Base-by-base conservation (phyloP, 208 protist genomes). In the Leishmania gerbilli region DNA sequence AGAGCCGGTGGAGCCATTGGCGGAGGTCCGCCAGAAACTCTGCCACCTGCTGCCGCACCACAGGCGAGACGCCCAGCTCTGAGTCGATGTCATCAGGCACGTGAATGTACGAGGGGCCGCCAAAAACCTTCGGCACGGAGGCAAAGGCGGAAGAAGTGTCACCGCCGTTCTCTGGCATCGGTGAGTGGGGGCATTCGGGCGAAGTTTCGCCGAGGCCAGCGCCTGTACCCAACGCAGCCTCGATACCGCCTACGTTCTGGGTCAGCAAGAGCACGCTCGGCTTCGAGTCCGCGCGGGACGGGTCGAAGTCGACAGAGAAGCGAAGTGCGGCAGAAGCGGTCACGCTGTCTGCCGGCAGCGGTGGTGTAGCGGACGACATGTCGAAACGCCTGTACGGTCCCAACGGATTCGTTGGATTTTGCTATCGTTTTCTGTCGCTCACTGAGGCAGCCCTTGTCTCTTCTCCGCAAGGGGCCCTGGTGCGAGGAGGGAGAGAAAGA, bases 201-300 rank as follows among this genome's bases (percentile, higher is more conserved):
- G 62, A 71, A 9, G 67, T 55, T 24, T 83, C 71, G 45, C 40
- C 62, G 34, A 51, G 47, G 40, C 45, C 56, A 24, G 17, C 49
- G 34, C 34, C 3, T 9, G 45, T 65, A 40, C 37, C 47, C 40
- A 53, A 56, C 4, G 69, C 71, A 4, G 83, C 85, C 27, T 88
- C 88, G 74, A 97, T 89, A 78, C 87, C 89, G 55, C 93, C 92
- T 55, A 97, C 82, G 74, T 97, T 97, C 80, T 97, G 93, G 7
- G 93, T 94, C 4, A 97, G 68, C 5, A 95, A 62, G 0, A 96
- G 87, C 68, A 94, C 79, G 19, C 83, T 89, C 76, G 91, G 91
- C 64, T 89, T 88, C 19, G 75, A 74, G 53, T 81, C 77, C 15
- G 64, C 69, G 40, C 51, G 74, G 47, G 76, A 53, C 27, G 74